Conservation (phyloP, 352 stramenopile genomes). For the Globisporangium rhizosaccharum region DNA sequence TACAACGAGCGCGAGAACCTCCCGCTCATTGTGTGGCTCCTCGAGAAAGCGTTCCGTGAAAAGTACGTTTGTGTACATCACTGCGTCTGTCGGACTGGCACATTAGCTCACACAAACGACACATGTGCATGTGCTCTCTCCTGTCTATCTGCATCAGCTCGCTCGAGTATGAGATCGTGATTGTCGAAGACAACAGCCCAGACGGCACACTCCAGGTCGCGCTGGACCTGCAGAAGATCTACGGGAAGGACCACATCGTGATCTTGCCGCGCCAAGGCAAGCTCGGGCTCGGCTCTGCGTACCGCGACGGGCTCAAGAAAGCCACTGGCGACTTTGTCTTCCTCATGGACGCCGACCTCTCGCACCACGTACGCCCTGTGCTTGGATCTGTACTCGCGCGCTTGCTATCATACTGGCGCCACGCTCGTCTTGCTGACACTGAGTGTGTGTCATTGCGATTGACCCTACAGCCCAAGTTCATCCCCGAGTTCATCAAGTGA, state of each 20-base stretch:
- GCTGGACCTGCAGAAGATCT: constrained; percentile 86
- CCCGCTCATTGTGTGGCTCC: constrained; percentile 95
- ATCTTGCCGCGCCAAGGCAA: constrained; percentile 95
- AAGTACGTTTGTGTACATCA: constrained; percentile 41
- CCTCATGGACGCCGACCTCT: constrained; percentile 98
- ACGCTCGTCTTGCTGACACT: background rate
- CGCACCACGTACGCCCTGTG: constrained; percentile 85
- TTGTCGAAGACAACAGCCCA: constrained; percentile 97
- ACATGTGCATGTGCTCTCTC: background rate
- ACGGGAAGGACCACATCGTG: constrained; percentile 87
- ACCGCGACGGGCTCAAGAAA: constrained; percentile 93
- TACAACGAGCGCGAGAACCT: constrained; percentile 99
- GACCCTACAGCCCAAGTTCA: constrained; percentile 90
- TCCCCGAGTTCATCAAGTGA: constrained; percentile 89
- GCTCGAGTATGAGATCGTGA: constrained; percentile 94
- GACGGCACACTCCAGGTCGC: constrained; percentile 96
- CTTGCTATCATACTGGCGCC: background rate
- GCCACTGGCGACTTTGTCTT: constrained; percentile 93
- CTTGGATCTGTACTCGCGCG: background rate
- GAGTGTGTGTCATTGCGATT: constrained; percentile 1
- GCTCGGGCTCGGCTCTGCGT: constrained; percentile 94
- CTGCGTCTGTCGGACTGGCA: too few species aligned
- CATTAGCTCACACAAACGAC: background rate
- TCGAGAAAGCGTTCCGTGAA: constrained; percentile 92
- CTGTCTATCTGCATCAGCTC: constrained; percentile 33